phyloP scores from a whole-genome alignment of 1,284 basidiomycete species.

The Sanghuangporus weigelae region DNA sequence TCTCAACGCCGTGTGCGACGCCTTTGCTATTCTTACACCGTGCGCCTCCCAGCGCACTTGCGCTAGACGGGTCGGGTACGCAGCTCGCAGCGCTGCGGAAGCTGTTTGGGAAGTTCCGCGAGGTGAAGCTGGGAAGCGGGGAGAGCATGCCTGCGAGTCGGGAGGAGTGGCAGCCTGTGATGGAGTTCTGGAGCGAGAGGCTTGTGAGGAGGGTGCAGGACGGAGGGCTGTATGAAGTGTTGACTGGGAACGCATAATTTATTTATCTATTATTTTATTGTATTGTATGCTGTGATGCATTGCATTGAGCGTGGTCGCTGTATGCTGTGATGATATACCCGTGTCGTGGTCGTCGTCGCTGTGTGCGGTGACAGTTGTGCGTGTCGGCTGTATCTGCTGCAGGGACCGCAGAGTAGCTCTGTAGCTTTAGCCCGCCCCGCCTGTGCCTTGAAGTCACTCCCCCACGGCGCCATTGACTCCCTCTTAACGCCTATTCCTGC shows the following conservation, averaged over 20 bases:
- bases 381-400: no score
- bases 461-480: no score
- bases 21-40: slow-evolving; percentile 64
- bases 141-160: slow-evolving; percentile 72
- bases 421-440: no score
- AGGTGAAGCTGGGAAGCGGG: slow-evolving; percentile 38
- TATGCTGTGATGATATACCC: no score
- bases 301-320: not conserved
- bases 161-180: slow-evolving; percentile 77
- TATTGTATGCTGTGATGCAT: not conserved
- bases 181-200: slow-evolving; percentile 81
- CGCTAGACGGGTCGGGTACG: slow-evolving; percentile 36
- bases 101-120: slow-evolving; percentile 47
- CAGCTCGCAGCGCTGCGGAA: slow-evolving; percentile 47
- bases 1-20: slow-evolving; percentile 46
- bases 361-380: no score
- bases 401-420: no score
- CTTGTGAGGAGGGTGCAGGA: slow-evolving; percentile 40
- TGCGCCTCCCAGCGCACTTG: slow-evolving; percentile 37
- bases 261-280: not conserved
- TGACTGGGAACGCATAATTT: slow-evolving; percentile 26
- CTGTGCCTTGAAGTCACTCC: no score
- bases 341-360: no score
- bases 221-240: slow-evolving; percentile 68
- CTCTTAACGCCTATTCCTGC: no score